phyloP scores from a whole-genome alignment of 768 basidiomycete genomes.

The Trametes meyenii region DNA sequence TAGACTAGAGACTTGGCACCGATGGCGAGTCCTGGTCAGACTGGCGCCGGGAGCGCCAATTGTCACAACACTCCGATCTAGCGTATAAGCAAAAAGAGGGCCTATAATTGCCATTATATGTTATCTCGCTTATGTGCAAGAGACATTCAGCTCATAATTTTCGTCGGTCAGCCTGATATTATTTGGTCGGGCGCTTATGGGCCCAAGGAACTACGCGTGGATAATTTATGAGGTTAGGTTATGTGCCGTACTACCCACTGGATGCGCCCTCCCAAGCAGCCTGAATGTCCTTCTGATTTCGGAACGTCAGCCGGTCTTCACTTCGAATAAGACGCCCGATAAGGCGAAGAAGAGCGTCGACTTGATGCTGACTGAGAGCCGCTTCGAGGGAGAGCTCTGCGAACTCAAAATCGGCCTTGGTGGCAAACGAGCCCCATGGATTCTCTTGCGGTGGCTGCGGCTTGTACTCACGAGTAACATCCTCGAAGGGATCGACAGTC shows the following conservation, averaged over 20 bases:
- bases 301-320: constrained; percentile 6
- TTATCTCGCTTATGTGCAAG: too few species aligned
- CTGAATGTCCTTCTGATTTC: constrained; percentile 5
- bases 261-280: constrained; percentile 5
- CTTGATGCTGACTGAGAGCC: background rate
- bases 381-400: constrained; percentile 7
- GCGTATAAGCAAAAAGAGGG: too few species aligned
- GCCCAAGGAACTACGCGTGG: too few species aligned
- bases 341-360: constrained; percentile 12
- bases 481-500: background rate
- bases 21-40: background rate
- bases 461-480: background rate
- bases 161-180: too few species aligned
- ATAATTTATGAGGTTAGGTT: constrained; percentile 1
- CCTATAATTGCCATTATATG: too few species aligned
- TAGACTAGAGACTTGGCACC: background rate
- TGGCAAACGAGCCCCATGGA: background rate
- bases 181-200: too few species aligned
- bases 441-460: background rate
- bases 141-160: too few species aligned
- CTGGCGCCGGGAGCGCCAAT: too few species aligned
- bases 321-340: background rate
- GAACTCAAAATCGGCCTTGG: constrained; percentile 23
- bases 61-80: too few species aligned
- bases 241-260: too few species aligned